Evolutionary conservation across 2,329 filamentous ascomycete species (phyloP), one percentile per base, ranked within the genome.

Genomic region (Zymoseptoria pseudotritici): DNA sequence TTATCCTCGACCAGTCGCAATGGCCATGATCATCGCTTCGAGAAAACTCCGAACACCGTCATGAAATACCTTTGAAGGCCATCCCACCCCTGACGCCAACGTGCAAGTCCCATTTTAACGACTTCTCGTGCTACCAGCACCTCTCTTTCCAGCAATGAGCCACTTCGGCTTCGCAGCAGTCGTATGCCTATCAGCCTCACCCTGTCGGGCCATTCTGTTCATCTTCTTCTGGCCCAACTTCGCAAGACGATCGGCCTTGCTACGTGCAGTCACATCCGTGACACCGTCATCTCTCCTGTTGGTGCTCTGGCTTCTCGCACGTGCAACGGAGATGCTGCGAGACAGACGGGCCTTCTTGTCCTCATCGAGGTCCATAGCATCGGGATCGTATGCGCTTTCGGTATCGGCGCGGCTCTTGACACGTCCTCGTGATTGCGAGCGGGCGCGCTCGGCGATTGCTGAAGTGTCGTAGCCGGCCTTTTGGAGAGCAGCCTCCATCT

Each of bases 151-250:
- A 62, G 89, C 82, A 74, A 96, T 88, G 84, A 99, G 82, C 79
- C 97, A 94, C 80, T 96, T 99, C 64, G 87, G 85, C 76, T 96
- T 78, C 57, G 89, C 83, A 46, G 89, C 89, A 58, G 87, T 87
- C 63, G 86, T 86, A 78, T 97, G 93, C 74, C 95, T 86, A 82
- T 99, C 94, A 63, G 88, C 92, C 80, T 99, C 94, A 82, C 94
- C 94, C 82, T 95, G 90, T 76, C 92, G 87, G 52, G 94, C 94
- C 88, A 95, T 94, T 66, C 93, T 86, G 81, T 99, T 99, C 91
- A 95, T 97, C 85, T 91, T 93, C 83, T 93, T 91, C 86, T 99
- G 95, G 70, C 87, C 83, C 73, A 99, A 79, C 83, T 96, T 97
- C 73, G 86, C 83, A 74, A 95, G 80, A 71, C 88, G 86, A 76